A percentile compares a stretch with the other conserved stretches of the same genome.
Evolutionary conservation across 31 red algal species (phyloP).

Genomic region (Odonthalia washingtoniensis): DNA sequence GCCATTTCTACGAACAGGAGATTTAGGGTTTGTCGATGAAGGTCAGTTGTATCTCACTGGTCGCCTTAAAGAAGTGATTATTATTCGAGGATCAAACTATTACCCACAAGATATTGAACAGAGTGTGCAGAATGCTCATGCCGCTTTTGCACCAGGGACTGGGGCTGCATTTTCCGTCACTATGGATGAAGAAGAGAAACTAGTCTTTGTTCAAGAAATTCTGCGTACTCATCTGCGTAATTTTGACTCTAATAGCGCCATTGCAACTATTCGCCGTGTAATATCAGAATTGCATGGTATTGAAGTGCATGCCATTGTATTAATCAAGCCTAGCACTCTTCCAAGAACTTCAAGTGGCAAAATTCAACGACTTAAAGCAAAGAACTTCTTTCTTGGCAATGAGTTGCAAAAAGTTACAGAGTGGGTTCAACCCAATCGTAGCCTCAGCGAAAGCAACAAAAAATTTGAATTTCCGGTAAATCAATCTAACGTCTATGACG

Average conservation of each 20-base stretch:
- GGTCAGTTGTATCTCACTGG: constrained; percentile 10
- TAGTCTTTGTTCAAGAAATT: constrained; percentile 19
- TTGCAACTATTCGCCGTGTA: not conserved
- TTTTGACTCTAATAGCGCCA: not conserved
- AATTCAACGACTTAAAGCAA: not conserved
- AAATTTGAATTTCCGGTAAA: too few relatives aligned
- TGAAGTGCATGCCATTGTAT: not conserved
- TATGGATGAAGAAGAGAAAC: not conserved
- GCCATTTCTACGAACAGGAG: constrained; percentile 19
- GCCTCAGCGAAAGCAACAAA: too few relatives aligned
- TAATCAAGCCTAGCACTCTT: constrained; percentile 5
- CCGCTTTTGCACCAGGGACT: not conserved
- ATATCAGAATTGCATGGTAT: not conserved
- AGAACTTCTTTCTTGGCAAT: too few relatives aligned
- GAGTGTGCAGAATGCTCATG: not conserved
- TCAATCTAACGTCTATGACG: too few relatives aligned
- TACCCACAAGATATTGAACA: constrained; percentile 26
- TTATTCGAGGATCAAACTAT: constrained; percentile 24
- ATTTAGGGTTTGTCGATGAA: constrained; percentile 20
- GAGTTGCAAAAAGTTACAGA: too few relatives aligned
- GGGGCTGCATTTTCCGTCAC: constrained; percentile 13
- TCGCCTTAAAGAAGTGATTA: constrained; percentile 28
- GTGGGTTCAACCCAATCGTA: too few relatives aligned
- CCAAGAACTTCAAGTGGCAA: constrained; percentile 19
- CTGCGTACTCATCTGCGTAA: not conserved